Conservation (phyloP, 2,329 filamentous ascomycete genomes). For the Fusarium tjaetaba region DNA sequence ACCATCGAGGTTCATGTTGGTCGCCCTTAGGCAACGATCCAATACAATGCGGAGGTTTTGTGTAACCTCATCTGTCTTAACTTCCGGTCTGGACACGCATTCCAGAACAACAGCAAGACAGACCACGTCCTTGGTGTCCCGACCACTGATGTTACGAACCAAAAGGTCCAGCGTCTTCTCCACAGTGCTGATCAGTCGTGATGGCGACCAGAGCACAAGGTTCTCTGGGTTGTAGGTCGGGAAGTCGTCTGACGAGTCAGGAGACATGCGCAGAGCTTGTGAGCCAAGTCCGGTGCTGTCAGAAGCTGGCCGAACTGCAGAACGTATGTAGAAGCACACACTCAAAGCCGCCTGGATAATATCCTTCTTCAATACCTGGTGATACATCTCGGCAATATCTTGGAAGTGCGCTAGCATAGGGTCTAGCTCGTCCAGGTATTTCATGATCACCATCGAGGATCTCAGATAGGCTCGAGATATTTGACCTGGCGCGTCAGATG, state of each 20-base stretch:
- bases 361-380: slow-evolving; percentile 63
- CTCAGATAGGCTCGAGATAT: slow-evolving; percentile 63
- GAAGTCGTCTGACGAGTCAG: slow-evolving; percentile 49
- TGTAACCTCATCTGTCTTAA: slow-evolving; percentile 55
- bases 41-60: slow-evolving; percentile 55
- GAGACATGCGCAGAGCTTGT: slow-evolving; percentile 48
- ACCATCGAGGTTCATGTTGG: slow-evolving; percentile 55
- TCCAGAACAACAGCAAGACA: slow-evolving; percentile 60
- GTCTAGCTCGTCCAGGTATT: slow-evolving; percentile 65
- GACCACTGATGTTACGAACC: slow-evolving; percentile 58
- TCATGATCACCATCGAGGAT: slow-evolving; percentile 65
- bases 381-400: slow-evolving; percentile 62
- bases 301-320: slow-evolving; percentile 44
- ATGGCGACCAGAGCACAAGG: slow-evolving; percentile 55
- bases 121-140: slow-evolving; percentile 61
- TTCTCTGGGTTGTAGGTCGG: slow-evolving; percentile 48
- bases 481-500: slow-evolving; percentile 59
- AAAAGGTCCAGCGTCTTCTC: slow-evolving; percentile 59
- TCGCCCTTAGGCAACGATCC: slow-evolving; percentile 56
- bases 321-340: slow-evolving; percentile 64
- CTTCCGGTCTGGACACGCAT: slow-evolving; percentile 55
- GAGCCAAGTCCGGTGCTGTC: slow-evolving; percentile 46
- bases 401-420: slow-evolving; percentile 57
- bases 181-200: slow-evolving; percentile 55
- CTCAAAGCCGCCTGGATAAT: slow-evolving; percentile 65